Base-by-base conservation (phyloP, 805 yeast genomes). In the Kluyveromyces aestuarii region DNA sequence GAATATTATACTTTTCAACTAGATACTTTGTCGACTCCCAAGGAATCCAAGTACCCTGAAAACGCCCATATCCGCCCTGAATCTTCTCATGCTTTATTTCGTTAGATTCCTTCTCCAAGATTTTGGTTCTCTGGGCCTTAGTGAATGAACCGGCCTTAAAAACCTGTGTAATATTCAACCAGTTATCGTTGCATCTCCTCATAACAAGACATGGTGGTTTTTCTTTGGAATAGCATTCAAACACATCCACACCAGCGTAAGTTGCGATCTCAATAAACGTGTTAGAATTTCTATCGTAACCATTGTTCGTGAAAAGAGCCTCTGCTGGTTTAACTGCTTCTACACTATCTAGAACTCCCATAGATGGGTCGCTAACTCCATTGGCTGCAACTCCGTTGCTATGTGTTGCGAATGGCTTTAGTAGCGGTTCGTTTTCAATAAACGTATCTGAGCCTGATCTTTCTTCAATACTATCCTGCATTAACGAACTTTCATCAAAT, bases 91-190 rank as follows among this genome's bases (percentile, higher is more conserved):
- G 90, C 71, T 73, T 72, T 43, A 82, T 81, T 45, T 72, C 74
- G 59, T 80, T 87, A 19, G 85, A 86, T 53, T 86, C 93, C 55
- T 75, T 79, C 59, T 86, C 93, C 51, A 86, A 67, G 41, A 86
- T 77, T 58, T 84, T 79, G 2, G 93, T 85, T 64, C 95, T 69
- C 59, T 82, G 84, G 1, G 90, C 85, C 65, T 86, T 86, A 40
- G 87, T 84, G 58, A 81, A 82, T 51, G 82, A 79, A 37, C 90
- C 89, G 51, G 85, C 80, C 61, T 86, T 85, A 55, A 86, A 70
- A 37, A 85, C 82, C 62, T 86, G 95, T 0, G 95, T 86, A 19
- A 89, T 88, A 61, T 86, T 86, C 48, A 93, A 88, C 98, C 98
- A 93, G 57, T 90, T 86, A 64, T 93, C 99, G 45, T 77, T 74